Evolutionary conservation across 306 rosid species (phyloP).

Genomic region (Biancaea sappan): DNA sequence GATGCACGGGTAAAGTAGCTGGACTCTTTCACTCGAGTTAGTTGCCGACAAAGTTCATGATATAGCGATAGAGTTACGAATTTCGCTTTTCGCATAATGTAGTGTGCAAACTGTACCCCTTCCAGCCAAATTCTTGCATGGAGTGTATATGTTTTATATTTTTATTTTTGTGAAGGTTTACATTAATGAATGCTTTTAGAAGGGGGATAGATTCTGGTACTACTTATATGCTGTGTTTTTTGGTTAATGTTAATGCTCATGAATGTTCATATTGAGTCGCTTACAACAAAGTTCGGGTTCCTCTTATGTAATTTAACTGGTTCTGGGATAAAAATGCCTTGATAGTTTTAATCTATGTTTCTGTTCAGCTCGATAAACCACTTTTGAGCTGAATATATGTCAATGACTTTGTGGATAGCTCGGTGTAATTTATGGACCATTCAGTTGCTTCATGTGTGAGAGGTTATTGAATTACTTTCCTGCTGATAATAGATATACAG

Average conservation of each 20-base stretch:
- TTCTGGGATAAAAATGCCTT: constrained; percentile 11
- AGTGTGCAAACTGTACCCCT: background rate
- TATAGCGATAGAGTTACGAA: background rate
- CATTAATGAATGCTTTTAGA: background rate
- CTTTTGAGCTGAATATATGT: background rate
- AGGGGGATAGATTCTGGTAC: background rate
- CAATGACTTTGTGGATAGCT: background rate
- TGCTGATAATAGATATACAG: background rate
- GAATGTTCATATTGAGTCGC: background rate
- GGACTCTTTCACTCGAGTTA: background rate
- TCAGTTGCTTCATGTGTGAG: no score
- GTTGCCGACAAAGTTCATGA: background rate
- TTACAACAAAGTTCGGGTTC: background rate
- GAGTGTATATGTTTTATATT: background rate
- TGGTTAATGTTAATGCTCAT: background rate
- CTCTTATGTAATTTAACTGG: background rate
- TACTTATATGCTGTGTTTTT: background rate
- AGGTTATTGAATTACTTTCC: background rate
- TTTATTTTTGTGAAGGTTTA: background rate
- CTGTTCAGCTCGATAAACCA: background rate
- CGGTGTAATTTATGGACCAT: background rate
- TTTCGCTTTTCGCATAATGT: background rate
- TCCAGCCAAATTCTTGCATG: background rate
- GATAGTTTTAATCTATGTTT: background rate
- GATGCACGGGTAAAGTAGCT: constrained; percentile 14